Percentiles rank a stretch among this genome's conserved stretches.
Evolutionary conservation across 2,329 filamentous ascomycete genomes (phyloP).

Genomic region (Spiromastix sp.): DNA sequence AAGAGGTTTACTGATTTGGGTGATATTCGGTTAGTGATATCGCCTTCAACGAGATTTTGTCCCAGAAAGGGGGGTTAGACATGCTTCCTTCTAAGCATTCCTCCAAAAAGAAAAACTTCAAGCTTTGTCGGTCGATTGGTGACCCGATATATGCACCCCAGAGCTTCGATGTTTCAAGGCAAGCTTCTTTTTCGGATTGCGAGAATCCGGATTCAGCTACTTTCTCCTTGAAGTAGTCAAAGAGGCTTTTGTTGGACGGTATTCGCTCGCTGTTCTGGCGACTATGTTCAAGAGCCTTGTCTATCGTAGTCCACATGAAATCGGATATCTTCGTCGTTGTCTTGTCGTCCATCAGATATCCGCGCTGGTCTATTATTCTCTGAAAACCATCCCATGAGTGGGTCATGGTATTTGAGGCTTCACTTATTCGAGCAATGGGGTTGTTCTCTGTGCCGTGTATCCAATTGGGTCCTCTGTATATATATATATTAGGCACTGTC

Average conservation of each 20-base stretch:
- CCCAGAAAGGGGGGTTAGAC: conserved; percentile 10
- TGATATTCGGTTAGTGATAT: no score
- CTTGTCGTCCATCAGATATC: conserved; percentile 29
- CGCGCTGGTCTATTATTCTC: conserved; percentile 37
- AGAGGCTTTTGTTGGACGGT: conserved; percentile 41
- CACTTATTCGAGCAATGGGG: conserved; percentile 48
- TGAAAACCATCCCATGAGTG: conserved; percentile 44
- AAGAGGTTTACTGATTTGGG: conserved; percentile 53
- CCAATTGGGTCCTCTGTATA: conserved; percentile 50
- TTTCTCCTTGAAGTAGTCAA: conserved; percentile 46
- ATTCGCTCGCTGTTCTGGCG: conserved; percentile 43
- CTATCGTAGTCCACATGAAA: conserved; percentile 49
- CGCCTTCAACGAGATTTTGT: no score
- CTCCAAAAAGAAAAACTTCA: conserved; percentile 56
- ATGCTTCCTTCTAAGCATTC: conserved; percentile 53
- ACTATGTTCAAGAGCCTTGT: conserved; percentile 49
- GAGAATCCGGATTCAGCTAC: conserved; percentile 31
- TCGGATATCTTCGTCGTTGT: conserved; percentile 25
- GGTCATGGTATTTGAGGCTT: conserved; percentile 39
- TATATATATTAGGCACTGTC: conserved; percentile 1
- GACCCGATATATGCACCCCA: conserved; percentile 58
- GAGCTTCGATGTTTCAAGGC: conserved; percentile 46
- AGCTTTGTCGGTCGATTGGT: conserved; percentile 47
- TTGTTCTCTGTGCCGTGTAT: conserved; percentile 53
- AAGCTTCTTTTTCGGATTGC: conserved; percentile 34